A percentile compares a stretch with the other conserved stretches of the same genome.
Conservation (phyloP, 805 yeast species). For the Yarrowia keelungensis region DNA sequence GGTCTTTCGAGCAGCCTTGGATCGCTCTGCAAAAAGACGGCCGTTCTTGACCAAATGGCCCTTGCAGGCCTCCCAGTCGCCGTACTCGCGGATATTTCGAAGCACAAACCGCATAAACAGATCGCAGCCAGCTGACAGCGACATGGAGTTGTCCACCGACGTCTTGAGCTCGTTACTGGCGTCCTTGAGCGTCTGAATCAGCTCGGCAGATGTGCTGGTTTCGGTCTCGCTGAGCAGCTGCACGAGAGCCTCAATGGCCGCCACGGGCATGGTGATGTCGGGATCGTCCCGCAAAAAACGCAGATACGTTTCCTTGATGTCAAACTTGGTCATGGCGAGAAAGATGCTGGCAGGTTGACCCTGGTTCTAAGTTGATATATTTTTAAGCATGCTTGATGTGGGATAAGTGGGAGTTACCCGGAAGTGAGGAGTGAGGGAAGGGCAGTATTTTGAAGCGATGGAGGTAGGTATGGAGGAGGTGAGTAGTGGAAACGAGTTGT, state of each 20-base stretch:
- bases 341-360: too few species aligned
- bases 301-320: conserved; percentile 81
- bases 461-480: too few species aligned
- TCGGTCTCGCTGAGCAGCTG: conserved; percentile 80
- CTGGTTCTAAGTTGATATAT: too few species aligned
- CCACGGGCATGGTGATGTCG: conserved; percentile 99
- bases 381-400: too few species aligned
- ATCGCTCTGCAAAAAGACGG: conserved; percentile 86
- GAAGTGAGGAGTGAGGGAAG: neutral
- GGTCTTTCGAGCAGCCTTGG: conserved; percentile 85
- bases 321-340: conserved; percentile 55
- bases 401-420: too few species aligned
- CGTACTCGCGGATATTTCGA: conserved; percentile 79
- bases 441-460: neutral
- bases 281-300: conserved; percentile 84
- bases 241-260: conserved; percentile 94
- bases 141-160: conserved; percentile 87
- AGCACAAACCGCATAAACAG: conserved; percentile 91
- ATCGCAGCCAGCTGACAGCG: conserved; percentile 97
- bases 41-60: conserved; percentile 92
- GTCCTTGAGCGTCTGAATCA: conserved; percentile 77
- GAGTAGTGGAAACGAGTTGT: too few species aligned
- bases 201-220: conserved; percentile 92
- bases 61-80: conserved; percentile 95
- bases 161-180: conserved; percentile 77